These are phyloP conservation scores for Ophiocordyceps robertsii DNA, from an alignment of 2,329 filamentous ascomycete species.

Conservation along the genomic window DNA sequence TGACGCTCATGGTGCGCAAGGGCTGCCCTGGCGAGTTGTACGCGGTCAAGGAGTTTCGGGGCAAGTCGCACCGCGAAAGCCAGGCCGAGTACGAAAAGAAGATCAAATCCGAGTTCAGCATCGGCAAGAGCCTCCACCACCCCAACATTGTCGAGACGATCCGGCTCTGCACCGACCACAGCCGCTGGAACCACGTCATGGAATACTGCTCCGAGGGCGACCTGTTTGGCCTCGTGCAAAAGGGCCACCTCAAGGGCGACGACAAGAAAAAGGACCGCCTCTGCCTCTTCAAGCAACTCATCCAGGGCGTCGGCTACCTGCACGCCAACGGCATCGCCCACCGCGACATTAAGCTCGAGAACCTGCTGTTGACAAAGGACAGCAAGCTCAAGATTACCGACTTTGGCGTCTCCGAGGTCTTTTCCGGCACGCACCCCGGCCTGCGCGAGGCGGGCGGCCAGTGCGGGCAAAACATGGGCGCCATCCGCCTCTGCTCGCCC, in stretches of 20 bases:
- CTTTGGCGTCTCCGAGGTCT: constrained; percentile 82
- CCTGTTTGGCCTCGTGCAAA: constrained; percentile 60
- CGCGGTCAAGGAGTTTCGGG: constrained; percentile 79
- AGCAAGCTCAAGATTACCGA: constrained; percentile 84
- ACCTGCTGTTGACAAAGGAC: constrained; percentile 64
- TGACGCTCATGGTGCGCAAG: constrained; percentile 66
- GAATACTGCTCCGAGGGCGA: constrained; percentile 80
- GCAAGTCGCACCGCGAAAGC: constrained; percentile 55
- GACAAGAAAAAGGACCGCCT: constrained; percentile 56
- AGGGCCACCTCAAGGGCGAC: constrained; percentile 50
- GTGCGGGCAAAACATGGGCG: constrained; percentile 60
- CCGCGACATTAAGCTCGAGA: constrained; percentile 83
- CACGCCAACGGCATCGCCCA: constrained; percentile 79
- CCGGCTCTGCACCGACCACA: constrained; percentile 59
- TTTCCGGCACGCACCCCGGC: constrained; percentile 69
- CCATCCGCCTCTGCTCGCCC: constrained; percentile 57
- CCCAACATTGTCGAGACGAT: constrained; percentile 78
- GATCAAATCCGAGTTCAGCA: constrained; percentile 82
- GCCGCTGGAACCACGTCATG: constrained; percentile 85
- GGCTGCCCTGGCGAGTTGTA: constrained; percentile 52
- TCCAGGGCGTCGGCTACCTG: constrained; percentile 70
- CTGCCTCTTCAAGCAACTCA: constrained; percentile 81
- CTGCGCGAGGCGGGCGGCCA: constrained; percentile 58
- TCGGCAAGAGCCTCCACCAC: constrained; percentile 73
- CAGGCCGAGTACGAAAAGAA: constrained; percentile 70